Conservation (phyloP, 192 early-diverging fungal species). For the Backusella macrospora region DNA sequence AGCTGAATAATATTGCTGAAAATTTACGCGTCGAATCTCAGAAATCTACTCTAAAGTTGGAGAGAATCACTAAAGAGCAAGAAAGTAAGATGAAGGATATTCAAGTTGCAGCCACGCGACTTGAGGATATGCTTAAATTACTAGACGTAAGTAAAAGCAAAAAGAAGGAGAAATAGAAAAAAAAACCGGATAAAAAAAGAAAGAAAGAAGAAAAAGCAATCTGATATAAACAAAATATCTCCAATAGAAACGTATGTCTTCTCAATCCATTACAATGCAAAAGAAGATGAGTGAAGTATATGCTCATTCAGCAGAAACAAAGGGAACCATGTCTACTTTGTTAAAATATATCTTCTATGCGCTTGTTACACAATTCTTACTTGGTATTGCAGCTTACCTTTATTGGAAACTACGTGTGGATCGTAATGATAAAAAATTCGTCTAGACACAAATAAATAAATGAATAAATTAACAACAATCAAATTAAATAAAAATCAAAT, state of each 20-base stretch:
- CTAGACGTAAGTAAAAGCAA: constrained; percentile 25
- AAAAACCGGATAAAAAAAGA: neutral
- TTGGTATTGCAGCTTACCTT: constrained; percentile 25
- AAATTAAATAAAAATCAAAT: neutral
- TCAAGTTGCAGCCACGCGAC: neutral
- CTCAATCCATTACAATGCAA: constrained; percentile 25
- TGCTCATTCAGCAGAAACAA: constrained; percentile 25
- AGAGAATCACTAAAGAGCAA: constrained; percentile 19
- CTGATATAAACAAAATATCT: no score
- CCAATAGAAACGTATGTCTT: constrained; percentile 6
- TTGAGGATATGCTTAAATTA: constrained; percentile 18
- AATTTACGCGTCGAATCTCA: neutral
- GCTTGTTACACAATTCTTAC: constrained; percentile 23
- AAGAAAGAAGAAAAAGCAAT: no score
- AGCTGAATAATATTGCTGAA: neutral
- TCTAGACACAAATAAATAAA: constrained; percentile 2
- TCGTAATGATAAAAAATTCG: constrained; percentile 39
- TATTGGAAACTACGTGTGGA: constrained; percentile 42
- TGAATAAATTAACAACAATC: neutral
- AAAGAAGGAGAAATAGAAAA: neutral
- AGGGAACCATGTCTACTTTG: constrained; percentile 30
- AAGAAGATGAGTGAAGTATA: constrained; percentile 24
- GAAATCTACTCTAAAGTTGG: neutral
- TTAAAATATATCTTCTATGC: constrained; percentile 33
- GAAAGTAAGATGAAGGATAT: constrained; percentile 21